Conservation (phyloP, 2,329 filamentous ascomycete species). For the Penicillium paneum region DNA sequence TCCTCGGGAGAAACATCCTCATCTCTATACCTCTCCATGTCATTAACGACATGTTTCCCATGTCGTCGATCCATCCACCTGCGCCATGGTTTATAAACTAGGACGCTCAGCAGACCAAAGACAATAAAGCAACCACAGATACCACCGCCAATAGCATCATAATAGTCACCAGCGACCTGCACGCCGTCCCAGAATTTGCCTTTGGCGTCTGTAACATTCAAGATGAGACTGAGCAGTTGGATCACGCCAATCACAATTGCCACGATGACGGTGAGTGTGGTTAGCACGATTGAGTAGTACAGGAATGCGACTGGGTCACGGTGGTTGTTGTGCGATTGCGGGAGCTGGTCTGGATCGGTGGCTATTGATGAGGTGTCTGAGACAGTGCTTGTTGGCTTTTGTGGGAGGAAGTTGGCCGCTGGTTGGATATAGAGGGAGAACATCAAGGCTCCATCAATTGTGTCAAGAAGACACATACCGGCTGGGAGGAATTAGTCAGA, state of each 20-base stretch:
- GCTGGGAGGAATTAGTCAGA: slow-evolving; percentile 45
- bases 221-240: slow-evolving; percentile 74
- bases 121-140: slow-evolving; percentile 85
- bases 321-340: slow-evolving; percentile 41
- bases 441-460: slow-evolving; percentile 90
- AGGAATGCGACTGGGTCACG: slow-evolving; percentile 85
- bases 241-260: slow-evolving; percentile 82
- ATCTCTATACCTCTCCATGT: slow-evolving; percentile 26
- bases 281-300: slow-evolving; percentile 90
- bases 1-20: slow-evolving; percentile 8
- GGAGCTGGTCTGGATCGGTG: slow-evolving; percentile 17
- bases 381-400: slow-evolving; percentile 21
- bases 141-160: slow-evolving; percentile 77
- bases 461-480: slow-evolving; percentile 94
- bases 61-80: slow-evolving; percentile 50
- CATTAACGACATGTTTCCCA: slow-evolving; percentile 14
- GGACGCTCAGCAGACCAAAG: slow-evolving; percentile 68
- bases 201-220: slow-evolving; percentile 69
- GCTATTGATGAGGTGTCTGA: slow-evolving; percentile 17
- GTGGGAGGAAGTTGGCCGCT: slow-evolving; percentile 39
- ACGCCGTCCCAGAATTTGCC: slow-evolving; percentile 92
- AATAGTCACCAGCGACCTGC: slow-evolving; percentile 70
- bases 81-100: slow-evolving; percentile 79
- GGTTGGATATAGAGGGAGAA: slow-evolving; percentile 78
- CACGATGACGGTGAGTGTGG: slow-evolving; percentile 76